These are phyloP conservation scores for Phylloporus arenicola DNA, from an alignment of 768 basidiomycete genomes.

Conservation along the genomic window DNA sequence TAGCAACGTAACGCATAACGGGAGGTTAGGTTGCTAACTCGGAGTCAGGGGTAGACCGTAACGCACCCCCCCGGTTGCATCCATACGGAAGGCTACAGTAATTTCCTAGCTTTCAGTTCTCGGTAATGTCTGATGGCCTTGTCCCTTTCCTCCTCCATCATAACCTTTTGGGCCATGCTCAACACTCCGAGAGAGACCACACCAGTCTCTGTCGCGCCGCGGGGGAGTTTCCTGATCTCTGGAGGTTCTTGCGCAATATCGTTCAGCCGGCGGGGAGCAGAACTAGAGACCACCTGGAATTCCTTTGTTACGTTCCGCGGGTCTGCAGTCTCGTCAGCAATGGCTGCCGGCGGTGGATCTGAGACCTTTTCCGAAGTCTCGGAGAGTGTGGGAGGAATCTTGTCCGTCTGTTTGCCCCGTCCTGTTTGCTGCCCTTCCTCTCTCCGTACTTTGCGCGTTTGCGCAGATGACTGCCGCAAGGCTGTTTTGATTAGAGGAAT, in stretches of 20 bases:
- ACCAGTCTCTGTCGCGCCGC: slow-evolving; percentile 33
- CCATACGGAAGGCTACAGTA: too few relatives aligned
- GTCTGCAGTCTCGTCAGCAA: slow-evolving; percentile 17
- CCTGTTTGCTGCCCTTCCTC: slow-evolving; percentile 16
- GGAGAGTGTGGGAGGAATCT: slow-evolving; percentile 5
- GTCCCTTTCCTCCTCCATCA: slow-evolving; percentile 75
- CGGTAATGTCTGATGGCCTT: slow-evolving; percentile 63
- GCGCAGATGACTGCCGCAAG: slow-evolving; percentile 50
- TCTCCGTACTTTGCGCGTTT: slow-evolving; percentile 42
- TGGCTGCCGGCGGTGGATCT: slow-evolving; percentile 12
- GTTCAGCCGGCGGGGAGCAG: slow-evolving; percentile 61
- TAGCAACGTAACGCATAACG: too few relatives aligned
- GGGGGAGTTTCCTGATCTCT: slow-evolving; percentile 50
- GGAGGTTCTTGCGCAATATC: slow-evolving; percentile 70
- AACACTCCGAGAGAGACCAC: slow-evolving; percentile 42
- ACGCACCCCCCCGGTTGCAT: too few relatives aligned
- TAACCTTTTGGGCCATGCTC: slow-evolving; percentile 68
- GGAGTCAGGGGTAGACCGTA: too few relatives aligned
- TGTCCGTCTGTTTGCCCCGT: slow-evolving; percentile 11
- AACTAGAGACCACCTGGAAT: slow-evolving; percentile 45
- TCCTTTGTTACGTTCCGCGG: slow-evolving; percentile 33
- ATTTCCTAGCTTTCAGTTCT: slow-evolving; percentile 54
- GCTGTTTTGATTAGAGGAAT: slow-evolving; percentile 58
- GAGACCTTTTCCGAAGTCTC: slow-evolving; percentile 9
- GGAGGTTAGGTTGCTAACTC: too few relatives aligned